Evolutionary conservation across 352 stramenopile genomes (phyloP).

Genomic region (Phytophthora capsici): DNA sequence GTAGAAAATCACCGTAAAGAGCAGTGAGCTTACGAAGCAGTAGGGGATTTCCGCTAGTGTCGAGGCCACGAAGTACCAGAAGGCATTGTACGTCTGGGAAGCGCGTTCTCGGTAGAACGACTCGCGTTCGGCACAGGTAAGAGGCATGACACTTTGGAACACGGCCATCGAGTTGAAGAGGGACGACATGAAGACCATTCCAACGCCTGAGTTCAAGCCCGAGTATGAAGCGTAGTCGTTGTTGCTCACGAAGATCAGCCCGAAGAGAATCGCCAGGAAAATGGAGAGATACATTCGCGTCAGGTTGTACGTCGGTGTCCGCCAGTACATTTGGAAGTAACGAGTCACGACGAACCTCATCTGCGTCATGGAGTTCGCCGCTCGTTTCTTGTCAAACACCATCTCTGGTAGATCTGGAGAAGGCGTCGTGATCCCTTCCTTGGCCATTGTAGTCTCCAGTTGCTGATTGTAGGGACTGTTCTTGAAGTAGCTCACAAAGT

Average conservation of each 20-base stretch:
- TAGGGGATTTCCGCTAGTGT: slow-evolving; percentile 80
- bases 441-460: slow-evolving; percentile 13
- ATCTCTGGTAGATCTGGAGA: slow-evolving; percentile 25
- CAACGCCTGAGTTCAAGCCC: slow-evolving; percentile 41
- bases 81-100: slow-evolving; percentile 69
- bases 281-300: slow-evolving; percentile 59
- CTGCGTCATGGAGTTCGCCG: slow-evolving; percentile 18
- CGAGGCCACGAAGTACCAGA: slow-evolving; percentile 34
- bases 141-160: slow-evolving; percentile 25
- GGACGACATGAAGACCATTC: slow-evolving; percentile 74
- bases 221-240: slow-evolving; percentile 35
- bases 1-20: slow-evolving; percentile 14
- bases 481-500: slow-evolving; percentile 21
- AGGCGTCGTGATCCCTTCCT: slow-evolving; percentile 29
- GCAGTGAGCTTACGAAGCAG: slow-evolving; percentile 9
- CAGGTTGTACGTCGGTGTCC: slow-evolving; percentile 61
- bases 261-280: slow-evolving; percentile 71
- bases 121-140: slow-evolving; percentile 77
- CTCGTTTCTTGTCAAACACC: slow-evolving; percentile 32
- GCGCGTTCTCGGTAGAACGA: slow-evolving; percentile 87
- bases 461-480: slow-evolving; percentile 13
- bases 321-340: slow-evolving; percentile 20
- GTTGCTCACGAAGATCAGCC: slow-evolving; percentile 52
- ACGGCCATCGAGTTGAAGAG: slow-evolving; percentile 48
- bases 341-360: slow-evolving; percentile 11